Base-by-base conservation (phyloP, 192 early-diverging fungal species). In the Coemansia nantahalensis region DNA sequence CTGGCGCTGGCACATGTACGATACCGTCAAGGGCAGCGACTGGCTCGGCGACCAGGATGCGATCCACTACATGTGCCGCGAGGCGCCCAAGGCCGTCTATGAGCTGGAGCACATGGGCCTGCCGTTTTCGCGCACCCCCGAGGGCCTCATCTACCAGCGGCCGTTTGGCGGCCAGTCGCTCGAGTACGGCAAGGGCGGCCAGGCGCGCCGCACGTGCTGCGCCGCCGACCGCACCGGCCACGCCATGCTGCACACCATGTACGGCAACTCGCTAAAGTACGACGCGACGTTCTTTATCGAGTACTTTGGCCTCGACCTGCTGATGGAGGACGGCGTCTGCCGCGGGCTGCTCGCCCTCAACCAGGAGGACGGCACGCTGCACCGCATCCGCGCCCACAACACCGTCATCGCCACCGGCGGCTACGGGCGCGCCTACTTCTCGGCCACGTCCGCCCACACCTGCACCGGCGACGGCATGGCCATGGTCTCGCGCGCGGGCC, bases 1-100 rank as follows among this genome's bases (percentile, higher is more conserved):
- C 82, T 99, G 96, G 96, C 86, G 94, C 78, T 98, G 96, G 96
- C 96, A 98, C 75, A 98, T 98, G 96, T 98, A 96, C 65, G 95
- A 98, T 55, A 96, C 95, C 19, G 94, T 96, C 70, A 98, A 98
- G 83, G 95, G 94, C 44, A 90, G 88, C 54, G 96, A 98, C 70
- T 98, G 96, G 96, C 85, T 98, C 17, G 95, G 94, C 79, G 96
- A 98, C 79, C 96, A 98, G 82, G 94, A 98, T 55, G 96, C 96
- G 45, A 98, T 98, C 52, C 96, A 98, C 69, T 98, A 98, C 79
- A 98, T 98, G 96, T 97, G 94, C 78, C 87, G 93, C 45, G 96
- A 98, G 77, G 96, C 96, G 23, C 93, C 92, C 45, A 80, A 91
- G 71, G 84, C 88, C 37, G 96, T 98, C 33, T 86, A 94, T 55